Evolutionary conservation across 2,329 filamentous ascomycete species (phyloP).

Genomic region (Fusarium burgessii): DNA sequence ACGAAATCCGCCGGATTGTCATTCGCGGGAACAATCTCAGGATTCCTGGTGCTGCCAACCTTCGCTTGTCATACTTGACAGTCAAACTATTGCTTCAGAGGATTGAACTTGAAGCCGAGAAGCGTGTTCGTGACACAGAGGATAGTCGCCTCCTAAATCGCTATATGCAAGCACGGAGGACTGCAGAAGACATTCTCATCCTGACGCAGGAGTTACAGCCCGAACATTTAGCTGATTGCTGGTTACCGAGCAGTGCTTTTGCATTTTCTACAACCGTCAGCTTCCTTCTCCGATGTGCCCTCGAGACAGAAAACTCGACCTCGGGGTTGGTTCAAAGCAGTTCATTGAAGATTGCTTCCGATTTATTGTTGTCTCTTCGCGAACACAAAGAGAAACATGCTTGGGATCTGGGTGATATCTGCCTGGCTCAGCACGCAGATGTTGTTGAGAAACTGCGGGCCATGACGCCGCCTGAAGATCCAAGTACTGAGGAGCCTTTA

Average conservation of each 20-base stretch:
- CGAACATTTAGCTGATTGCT: slow-evolving; percentile 61
- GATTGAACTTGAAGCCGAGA: slow-evolving; percentile 59
- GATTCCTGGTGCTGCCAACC: slow-evolving; percentile 61
- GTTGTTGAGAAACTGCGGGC: slow-evolving; percentile 59
- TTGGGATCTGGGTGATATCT: slow-evolving; percentile 66
- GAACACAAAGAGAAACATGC: slow-evolving; percentile 53
- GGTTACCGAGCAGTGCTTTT: slow-evolving; percentile 62
- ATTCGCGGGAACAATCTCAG: slow-evolving; percentile 56
- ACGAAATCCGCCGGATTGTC: slow-evolving; percentile 54
- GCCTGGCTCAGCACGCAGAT: slow-evolving; percentile 60
- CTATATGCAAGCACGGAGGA: slow-evolving; percentile 57
- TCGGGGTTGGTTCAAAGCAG: slow-evolving; percentile 52
- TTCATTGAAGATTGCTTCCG: slow-evolving; percentile 57
- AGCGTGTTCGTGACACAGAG: slow-evolving; percentile 38
- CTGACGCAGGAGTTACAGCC: slow-evolving; percentile 60
- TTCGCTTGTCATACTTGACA: slow-evolving; percentile 64
- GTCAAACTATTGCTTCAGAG: slow-evolving; percentile 60
- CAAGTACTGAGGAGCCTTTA: slow-evolving; percentile 21
- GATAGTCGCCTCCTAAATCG: slow-evolving; percentile 46
- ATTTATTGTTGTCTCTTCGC: slow-evolving; percentile 56
- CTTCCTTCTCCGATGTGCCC: slow-evolving; percentile 61
- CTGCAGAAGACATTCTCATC: slow-evolving; percentile 62
- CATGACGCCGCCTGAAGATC: slow-evolving; percentile 44
- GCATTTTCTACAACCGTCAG: slow-evolving; percentile 62
- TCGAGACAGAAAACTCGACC: slow-evolving; percentile 57